Evolutionary conservation across 768 basidiomycete genomes (phyloP).

Genomic region (Trichaptum fuscoviolaceum): DNA sequence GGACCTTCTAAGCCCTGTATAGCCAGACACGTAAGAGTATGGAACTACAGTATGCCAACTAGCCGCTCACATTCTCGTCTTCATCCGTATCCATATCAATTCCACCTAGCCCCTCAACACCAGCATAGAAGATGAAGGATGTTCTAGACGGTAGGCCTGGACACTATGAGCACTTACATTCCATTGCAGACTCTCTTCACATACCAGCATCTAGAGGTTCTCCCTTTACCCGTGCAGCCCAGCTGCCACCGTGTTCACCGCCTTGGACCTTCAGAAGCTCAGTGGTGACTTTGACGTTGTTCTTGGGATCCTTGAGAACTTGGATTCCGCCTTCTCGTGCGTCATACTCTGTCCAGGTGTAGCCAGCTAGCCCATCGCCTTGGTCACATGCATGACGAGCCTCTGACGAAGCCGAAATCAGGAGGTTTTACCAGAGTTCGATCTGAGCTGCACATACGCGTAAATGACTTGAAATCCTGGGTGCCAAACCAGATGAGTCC

Average conservation of each 20-base stretch:
- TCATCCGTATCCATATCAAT: constrained; percentile 76
- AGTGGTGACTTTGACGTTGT: constrained; percentile 83
- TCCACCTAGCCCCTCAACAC: constrained; percentile 81
- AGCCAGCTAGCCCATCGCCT: constrained; percentile 70
- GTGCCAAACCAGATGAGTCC: constrained; percentile 95
- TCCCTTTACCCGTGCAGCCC: constrained; percentile 82
- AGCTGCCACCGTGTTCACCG: constrained; percentile 79
- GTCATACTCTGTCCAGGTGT: constrained; percentile 88
- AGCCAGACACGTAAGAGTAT: constrained; percentile 10
- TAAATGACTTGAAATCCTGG: constrained; percentile 66
- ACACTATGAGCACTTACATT: not conserved
- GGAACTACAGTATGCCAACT: constrained; percentile 1
- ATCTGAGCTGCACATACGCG: constrained; percentile 15
- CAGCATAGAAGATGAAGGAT: constrained; percentile 82
- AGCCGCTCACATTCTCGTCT: constrained; percentile 58
- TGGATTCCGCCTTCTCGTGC: constrained; percentile 82
- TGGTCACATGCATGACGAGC: constrained; percentile 88
- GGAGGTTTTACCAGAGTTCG: constrained; percentile 5
- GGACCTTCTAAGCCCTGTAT: constrained; percentile 71
- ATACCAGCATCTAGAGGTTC: constrained; percentile 65
- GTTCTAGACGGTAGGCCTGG: constrained; percentile 49
- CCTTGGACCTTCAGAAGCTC: constrained; percentile 84
- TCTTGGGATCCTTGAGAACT: constrained; percentile 70
- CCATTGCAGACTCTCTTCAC: constrained; percentile 13
- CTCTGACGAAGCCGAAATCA: constrained; percentile 34